Evolutionary conservation across 2,329 filamentous ascomycete genomes (phyloP).

Genomic region (Berkeleyomyces rouxiae): DNA sequence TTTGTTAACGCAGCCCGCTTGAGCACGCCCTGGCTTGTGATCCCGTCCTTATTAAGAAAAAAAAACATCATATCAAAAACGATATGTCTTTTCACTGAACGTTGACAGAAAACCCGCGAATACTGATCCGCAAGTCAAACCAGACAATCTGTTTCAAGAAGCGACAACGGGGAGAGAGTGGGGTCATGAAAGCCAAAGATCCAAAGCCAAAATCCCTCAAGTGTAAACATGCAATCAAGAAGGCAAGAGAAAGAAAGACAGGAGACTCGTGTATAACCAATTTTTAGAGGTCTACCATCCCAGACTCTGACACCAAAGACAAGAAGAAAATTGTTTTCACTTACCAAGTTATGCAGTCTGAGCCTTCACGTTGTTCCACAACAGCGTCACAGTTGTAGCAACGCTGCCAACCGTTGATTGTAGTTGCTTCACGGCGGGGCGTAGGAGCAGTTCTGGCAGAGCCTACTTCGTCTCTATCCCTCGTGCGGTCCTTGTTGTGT

Average conservation of each 20-base stretch:
- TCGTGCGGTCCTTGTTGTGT: neutral
- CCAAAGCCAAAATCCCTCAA: neutral
- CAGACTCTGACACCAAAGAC: constrained; percentile 11
- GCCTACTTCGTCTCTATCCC: constrained; percentile 11
- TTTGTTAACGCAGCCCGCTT: neutral
- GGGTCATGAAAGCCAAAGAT: neutral
- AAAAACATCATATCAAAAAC: neutral
- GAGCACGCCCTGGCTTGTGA: neutral
- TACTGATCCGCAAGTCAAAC: neutral
- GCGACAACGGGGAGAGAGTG: neutral
- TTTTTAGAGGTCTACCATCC: neutral
- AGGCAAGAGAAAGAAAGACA: neutral
- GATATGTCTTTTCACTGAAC: neutral
- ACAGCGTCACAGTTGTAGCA: constrained; percentile 58
- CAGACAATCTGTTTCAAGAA: neutral
- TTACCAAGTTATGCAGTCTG: constrained; percentile 79
- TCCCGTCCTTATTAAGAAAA: neutral
- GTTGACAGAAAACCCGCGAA: neutral
- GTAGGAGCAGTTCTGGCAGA: constrained; percentile 13
- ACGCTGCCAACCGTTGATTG: constrained; percentile 54
- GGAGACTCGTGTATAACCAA: neutral
- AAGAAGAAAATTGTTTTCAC: constrained; percentile 18
- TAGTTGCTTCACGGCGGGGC: constrained; percentile 29
- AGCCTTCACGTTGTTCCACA: constrained; percentile 68
- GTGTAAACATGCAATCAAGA: neutral